Conservation (phyloP, 805 yeast species). For the Kodamaea kaohsiungensis region DNA sequence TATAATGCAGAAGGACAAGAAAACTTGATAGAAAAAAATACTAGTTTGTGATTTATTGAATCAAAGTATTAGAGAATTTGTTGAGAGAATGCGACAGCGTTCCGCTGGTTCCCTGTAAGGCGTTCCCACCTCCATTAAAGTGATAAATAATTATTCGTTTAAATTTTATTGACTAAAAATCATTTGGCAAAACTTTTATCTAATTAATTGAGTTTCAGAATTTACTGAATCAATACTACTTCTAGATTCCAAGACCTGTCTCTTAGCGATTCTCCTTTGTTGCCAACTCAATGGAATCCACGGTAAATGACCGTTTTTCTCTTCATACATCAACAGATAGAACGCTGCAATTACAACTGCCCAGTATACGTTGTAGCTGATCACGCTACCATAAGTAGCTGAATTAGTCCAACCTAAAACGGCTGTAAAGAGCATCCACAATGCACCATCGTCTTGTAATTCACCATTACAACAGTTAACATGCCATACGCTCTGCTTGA, state of each 20-base stretch:
- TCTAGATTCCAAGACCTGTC: constrained; percentile 9
- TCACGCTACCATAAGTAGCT: constrained; percentile 87
- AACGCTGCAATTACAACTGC: constrained; percentile 46
- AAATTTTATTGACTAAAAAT: no score
- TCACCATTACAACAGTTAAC: constrained; percentile 93
- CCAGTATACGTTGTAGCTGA: constrained; percentile 77
- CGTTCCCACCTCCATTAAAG: neutral
- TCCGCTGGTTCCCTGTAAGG: neutral
- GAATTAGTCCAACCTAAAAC: constrained; percentile 92
- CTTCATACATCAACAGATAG: constrained; percentile 47
- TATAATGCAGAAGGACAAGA: neutral
- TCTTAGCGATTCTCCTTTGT: constrained; percentile 50
- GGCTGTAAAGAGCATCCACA: constrained; percentile 90
- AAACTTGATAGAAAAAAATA: neutral
- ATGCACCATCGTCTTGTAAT: constrained; percentile 62
- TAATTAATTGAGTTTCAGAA: constrained; percentile 27
- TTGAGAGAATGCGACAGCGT: neutral
- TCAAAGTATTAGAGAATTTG: neutral
- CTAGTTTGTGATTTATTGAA: neutral
- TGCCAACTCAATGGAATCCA: constrained; percentile 63
- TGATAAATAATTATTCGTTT: neutral
- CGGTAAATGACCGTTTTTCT: constrained; percentile 31
- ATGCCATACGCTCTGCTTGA: constrained; percentile 82
- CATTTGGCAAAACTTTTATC: neutral
- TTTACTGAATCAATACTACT: constrained; percentile 28